phyloP scores from a whole-genome alignment of 164 flowering plant species.

The Platanus orientalis region DNA sequence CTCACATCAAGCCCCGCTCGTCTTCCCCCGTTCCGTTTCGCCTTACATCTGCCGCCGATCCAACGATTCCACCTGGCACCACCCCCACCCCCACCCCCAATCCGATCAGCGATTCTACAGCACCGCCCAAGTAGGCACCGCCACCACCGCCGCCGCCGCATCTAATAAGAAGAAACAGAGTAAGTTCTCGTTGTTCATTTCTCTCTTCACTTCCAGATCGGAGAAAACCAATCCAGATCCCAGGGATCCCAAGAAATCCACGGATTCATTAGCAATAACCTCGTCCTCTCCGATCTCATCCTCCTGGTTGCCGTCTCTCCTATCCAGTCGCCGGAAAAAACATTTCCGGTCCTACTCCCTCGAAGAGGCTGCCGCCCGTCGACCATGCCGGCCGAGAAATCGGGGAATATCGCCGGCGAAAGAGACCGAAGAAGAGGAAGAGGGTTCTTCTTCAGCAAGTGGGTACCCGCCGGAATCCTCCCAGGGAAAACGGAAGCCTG shows the following conservation, averaged over 20 bases:
- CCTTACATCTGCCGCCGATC: constrained; percentile 66
- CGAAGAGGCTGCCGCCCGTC: constrained; percentile 12
- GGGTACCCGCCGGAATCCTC: constrained; percentile 48
- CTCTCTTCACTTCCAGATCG: constrained; percentile 18
- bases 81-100: constrained; percentile 6
- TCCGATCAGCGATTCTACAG: constrained; percentile 44
- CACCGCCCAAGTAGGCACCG: constrained; percentile 71
- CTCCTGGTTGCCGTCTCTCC: constrained; percentile 24
- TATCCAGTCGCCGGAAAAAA: constrained; percentile 21
- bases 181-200: constrained; percentile 13
- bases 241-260: constrained; percentile 8
- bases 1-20: constrained; percentile 33
- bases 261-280: neutral
- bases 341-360: constrained; percentile 17
- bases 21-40: constrained; percentile 86
- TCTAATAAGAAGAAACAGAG: constrained; percentile 3
- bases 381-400: constrained; percentile 20
- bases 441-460: constrained; percentile 29
- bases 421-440: constrained; percentile 13
- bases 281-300: constrained; percentile 10
- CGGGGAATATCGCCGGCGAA: constrained; percentile 80
- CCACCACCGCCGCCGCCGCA: neutral
- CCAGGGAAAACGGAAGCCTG: constrained; percentile 25
- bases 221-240: constrained; percentile 12
- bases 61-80: constrained; percentile 24